Evolutionary conservation across 73 alveolate species (phyloP).

Genomic region (Paraurostyla sp.): DNA sequence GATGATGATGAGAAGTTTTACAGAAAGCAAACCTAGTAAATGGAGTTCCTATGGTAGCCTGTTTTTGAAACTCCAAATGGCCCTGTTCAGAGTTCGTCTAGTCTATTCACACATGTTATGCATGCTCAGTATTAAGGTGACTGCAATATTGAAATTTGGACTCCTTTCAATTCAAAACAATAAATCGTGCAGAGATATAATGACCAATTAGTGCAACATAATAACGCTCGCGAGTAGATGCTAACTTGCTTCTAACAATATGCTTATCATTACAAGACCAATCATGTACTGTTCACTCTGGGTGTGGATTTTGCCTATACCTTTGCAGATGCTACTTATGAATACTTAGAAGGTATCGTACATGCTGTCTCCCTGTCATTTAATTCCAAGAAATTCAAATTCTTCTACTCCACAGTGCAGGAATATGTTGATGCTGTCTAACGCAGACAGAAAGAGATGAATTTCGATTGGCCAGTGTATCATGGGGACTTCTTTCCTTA

Average conservation of each 20-base stretch:
- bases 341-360: constrained; percentile 47
- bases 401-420: neutral
- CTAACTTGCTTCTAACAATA: constrained; percentile 20
- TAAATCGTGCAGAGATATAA: too few relatives aligned
- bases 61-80: neutral
- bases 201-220: too few relatives aligned
- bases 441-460: neutral
- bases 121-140: neutral
- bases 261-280: constrained; percentile 50
- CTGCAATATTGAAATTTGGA: neutral
- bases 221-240: neutral
- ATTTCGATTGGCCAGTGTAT: constrained; percentile 13
- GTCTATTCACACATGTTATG: constrained; percentile 73
- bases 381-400: neutral
- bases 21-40: constrained; percentile 47
- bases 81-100: neutral
- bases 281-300: constrained; percentile 63
- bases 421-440: neutral
- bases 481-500: constrained; percentile 22
- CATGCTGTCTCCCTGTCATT: neutral
- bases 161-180: too few relatives aligned
- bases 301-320: constrained; percentile 75
- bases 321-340: constrained; percentile 52
- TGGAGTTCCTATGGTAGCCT: constrained; percentile 69
- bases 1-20: constrained; percentile 90